phyloP scores from a whole-genome alignment of 495 filamentous ascomycete genomes.

The Penicillium simplicissimum region DNA sequence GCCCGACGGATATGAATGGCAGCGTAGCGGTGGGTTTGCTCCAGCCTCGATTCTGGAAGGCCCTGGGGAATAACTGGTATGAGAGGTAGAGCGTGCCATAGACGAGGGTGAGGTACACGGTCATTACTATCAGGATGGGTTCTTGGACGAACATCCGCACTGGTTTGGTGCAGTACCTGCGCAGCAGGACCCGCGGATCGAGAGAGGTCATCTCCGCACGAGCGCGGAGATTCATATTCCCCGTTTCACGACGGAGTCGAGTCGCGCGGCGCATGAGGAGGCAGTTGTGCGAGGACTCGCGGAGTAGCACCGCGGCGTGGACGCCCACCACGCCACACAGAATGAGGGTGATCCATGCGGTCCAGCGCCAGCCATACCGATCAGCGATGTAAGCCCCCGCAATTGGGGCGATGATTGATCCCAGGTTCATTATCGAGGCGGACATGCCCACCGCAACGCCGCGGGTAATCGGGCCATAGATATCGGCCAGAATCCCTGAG shows the following conservation, averaged over 20 bases:
- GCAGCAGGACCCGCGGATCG: constrained; percentile 36
- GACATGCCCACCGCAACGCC: constrained; percentile 28
- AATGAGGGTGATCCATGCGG: constrained; percentile 55
- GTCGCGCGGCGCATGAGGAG: constrained; percentile 51
- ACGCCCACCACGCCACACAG: constrained; percentile 52
- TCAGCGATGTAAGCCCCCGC: constrained; percentile 30
- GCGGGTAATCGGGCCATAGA: constrained; percentile 27
- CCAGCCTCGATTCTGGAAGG: constrained; percentile 50
- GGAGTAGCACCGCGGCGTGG: constrained; percentile 54
- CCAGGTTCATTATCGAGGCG: constrained; percentile 29
- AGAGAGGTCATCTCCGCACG: constrained; percentile 49
- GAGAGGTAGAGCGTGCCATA: constrained; percentile 58
- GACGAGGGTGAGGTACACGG: constrained; percentile 42
- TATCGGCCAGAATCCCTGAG: constrained; percentile 35
- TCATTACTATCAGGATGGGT: constrained; percentile 53
- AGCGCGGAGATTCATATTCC: constrained; percentile 53
- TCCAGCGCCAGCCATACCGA: constrained; percentile 54
- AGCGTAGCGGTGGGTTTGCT: constrained; percentile 36
- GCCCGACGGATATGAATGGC: constrained; percentile 54
- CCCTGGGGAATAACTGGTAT: constrained; percentile 53
- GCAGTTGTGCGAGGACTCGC: constrained; percentile 53
- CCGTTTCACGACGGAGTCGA: constrained; percentile 51
- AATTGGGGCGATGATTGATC: constrained; percentile 30
- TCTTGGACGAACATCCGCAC: constrained; percentile 52
- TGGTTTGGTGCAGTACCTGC: constrained; percentile 53